Conservation (phyloP, 306 rosid species). For the Vachellia collinsii region DNA sequence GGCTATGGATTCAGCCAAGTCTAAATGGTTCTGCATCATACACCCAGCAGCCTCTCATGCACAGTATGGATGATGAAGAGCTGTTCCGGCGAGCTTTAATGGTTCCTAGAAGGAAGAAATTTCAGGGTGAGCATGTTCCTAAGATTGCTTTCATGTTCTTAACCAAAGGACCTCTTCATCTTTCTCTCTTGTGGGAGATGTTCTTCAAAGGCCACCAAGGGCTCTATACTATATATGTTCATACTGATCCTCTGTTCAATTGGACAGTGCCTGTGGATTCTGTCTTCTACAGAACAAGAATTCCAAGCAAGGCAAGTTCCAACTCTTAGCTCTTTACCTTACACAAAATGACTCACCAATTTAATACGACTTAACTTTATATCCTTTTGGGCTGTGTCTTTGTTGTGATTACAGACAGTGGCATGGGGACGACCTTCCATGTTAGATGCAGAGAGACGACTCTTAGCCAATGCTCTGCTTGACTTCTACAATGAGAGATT, state of each 20-base stretch:
- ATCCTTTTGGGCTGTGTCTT: too few species aligned
- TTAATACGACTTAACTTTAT: too few species aligned
- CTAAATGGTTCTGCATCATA: neutral
- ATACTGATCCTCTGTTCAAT: conserved; percentile 50
- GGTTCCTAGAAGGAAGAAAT: conserved; percentile 40
- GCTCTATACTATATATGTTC: conserved; percentile 56
- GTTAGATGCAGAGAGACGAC: conserved; percentile 60
- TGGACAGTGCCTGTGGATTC: conserved; percentile 44
- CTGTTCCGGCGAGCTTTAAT: conserved; percentile 48
- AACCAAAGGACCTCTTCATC: conserved; percentile 54
- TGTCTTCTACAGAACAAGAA: conserved; percentile 53
- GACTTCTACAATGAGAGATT: conserved; percentile 57
- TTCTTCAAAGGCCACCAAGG: conserved; percentile 60
- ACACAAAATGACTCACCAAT: too few species aligned
- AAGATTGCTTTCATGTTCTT: conserved; percentile 73
- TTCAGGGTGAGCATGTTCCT: conserved; percentile 39
- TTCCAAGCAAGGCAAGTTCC: conserved; percentile 58
- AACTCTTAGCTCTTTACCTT: neutral
- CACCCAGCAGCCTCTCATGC: conserved; percentile 37
- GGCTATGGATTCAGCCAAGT: neutral
- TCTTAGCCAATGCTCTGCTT: conserved; percentile 55
- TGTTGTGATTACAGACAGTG: conserved; percentile 36
- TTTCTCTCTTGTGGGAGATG: conserved; percentile 60
- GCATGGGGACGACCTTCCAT: conserved; percentile 54
- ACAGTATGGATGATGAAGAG: conserved; percentile 46